Base-by-base conservation (phyloP, 345 rosid species). In the Camelina neglecta region DNA sequence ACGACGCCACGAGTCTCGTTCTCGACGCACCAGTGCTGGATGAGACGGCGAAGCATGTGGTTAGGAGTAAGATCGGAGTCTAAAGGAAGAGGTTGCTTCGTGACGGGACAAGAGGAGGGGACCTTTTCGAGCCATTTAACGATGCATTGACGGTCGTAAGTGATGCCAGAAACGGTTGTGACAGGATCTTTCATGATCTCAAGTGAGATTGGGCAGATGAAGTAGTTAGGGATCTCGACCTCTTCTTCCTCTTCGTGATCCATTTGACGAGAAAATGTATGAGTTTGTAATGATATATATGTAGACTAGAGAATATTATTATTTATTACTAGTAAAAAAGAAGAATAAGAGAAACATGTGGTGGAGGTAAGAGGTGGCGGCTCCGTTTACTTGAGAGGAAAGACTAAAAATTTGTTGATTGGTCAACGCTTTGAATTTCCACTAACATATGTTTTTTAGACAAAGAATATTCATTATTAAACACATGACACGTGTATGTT, bases 101-200 rank as follows among this genome's bases (percentile, higher is more conserved):
- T 89, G 68, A 89, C 85, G 0, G 97, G 93, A 74, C 98, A 93
- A 44, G 67, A 60, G 0, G 67, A 60, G 0, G 67, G 77, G 65
- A 66, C 77, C 35, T 72, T 72, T 16, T 67, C 18, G 7, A 93
- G 82, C 98, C 98, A 91, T 3, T 84, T 84, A 47, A 91, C 93
- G 26, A 91, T 93, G 88, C 85, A 85, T 36, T 81, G 83, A 8
- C 98, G 87, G 63, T 93, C 98, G 67, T 93, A 93, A 15, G 98
- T 88, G 71, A 93, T 93, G 49, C 97, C 97, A 7, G 98, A 84
- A 51, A 82, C 68, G 41, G 85, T 69, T 0, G 89, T 93, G 9
- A 93, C 97, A 0, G 98, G 98, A 73, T 93, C 98, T 75, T 60
- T 86, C 98, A 93, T 93, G 77, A 93, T 85, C 48, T 89, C 89